Evolutionary conservation across 495 filamentous ascomycete genomes (phyloP), one percentile per base, ranked within the genome.

Genomic region (Schizothecium vesticola): DNA sequence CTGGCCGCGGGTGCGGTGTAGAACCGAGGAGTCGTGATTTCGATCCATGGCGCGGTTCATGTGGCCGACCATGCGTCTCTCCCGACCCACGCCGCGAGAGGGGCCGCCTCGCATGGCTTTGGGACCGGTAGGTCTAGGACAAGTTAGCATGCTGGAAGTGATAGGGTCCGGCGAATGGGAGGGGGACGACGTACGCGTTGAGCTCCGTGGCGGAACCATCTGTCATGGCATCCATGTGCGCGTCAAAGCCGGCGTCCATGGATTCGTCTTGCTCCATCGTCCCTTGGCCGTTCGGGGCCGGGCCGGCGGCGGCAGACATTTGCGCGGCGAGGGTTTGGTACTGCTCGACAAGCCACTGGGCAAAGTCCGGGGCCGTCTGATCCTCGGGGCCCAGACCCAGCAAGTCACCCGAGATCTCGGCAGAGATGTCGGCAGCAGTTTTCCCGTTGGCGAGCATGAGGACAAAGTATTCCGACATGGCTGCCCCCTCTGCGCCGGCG

Each of bases 391-490:
- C 89, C 1, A 97, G 86, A 28, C 87, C 89, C 2, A 99, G 86
- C 56, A 98, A 86, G 72, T 99, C 96, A 67, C 90, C 91, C 10
- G 93, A 89, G 13, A 98, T 88, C 75, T 99, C 95, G 28, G 87
- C 86, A 4, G 93, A 91, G 70, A 98, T 93, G 73, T 97, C 90
- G 58, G 92, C 87, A 75, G 95, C 89, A 8, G 90, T 91, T 80
- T 97, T 97, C 67, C 93, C 92, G 77, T 97, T 97, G 67, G 90
- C 92, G 29, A 99, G 86, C 94, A 97, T 98, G 64, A 97, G 85
- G 59, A 97, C 90, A 69, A 99, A 94, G 77, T 97, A 99, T 79
- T 99, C 95, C 56, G 92, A 90, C 67, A 99, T 84, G 13, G 93
- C 91, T 19, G 90, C 88, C 73, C 92, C 94, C 74, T 94, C 92